Conservation (phyloP, 371 early-diverging fungal species). For the Capillidium heterosporum region DNA sequence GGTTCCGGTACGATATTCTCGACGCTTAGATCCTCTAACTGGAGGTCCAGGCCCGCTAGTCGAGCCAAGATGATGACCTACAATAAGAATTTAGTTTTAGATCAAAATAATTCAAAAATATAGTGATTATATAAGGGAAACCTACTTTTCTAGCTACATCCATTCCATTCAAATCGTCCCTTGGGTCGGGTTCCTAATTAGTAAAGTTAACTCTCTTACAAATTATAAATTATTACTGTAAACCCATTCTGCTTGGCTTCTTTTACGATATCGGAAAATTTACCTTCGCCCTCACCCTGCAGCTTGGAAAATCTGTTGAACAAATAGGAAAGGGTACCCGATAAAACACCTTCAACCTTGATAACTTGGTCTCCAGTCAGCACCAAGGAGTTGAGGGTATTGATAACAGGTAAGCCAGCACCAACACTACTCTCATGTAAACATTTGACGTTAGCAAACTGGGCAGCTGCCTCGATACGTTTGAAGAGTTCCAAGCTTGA, state of each 20-base stretch:
- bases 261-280: slow-evolving; percentile 75
- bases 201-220: not conserved
- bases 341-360: slow-evolving; percentile 90
- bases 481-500: slow-evolving; percentile 45
- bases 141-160: slow-evolving; percentile 92
- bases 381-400: slow-evolving; percentile 74
- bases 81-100: not conserved
- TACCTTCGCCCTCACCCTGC: slow-evolving; percentile 12
- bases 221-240: slow-evolving; percentile 30
- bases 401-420: slow-evolving; percentile 91
- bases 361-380: slow-evolving; percentile 79
- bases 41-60: slow-evolving; percentile 58
- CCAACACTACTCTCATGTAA: slow-evolving; percentile 95
- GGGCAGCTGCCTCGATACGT: slow-evolving; percentile 37
- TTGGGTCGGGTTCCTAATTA: slow-evolving; percentile 81
- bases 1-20: slow-evolving; percentile 88
- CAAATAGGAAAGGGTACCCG: slow-evolving; percentile 87
- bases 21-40: slow-evolving; percentile 53
- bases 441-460: slow-evolving; percentile 19
- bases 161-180: slow-evolving; percentile 95
- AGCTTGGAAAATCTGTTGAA: slow-evolving; percentile 83
- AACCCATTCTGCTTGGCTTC: slow-evolving; percentile 85
- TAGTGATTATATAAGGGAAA: no score
- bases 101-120: not conserved
- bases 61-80: slow-evolving; percentile 75